Evolutionary conservation across 768 basidiomycete genomes (phyloP).

Genomic region (Crucibulum laeve): DNA sequence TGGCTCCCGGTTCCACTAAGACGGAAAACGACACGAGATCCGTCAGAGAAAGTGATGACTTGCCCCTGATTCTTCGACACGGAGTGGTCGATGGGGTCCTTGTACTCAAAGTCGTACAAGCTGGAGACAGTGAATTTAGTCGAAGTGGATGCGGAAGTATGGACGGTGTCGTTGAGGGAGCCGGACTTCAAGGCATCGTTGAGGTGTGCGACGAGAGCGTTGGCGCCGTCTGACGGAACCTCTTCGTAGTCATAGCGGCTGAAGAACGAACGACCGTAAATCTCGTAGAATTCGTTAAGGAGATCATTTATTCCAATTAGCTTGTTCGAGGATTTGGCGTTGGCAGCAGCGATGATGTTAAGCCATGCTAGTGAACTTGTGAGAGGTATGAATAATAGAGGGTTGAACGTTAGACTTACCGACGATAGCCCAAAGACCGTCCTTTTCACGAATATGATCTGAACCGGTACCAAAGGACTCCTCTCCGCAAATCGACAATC

Average conservation of each 20-base stretch:
- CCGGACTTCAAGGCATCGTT: conserved; percentile 63
- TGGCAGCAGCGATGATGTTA: conserved; percentile 91
- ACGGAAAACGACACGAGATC: conserved; percentile 92
- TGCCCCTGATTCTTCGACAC: conserved; percentile 96
- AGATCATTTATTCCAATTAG: conserved; percentile 90
- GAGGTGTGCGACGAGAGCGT: conserved; percentile 77
- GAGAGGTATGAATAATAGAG: not conserved
- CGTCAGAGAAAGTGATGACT: conserved; percentile 87
- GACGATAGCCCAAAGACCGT: conserved; percentile 95
- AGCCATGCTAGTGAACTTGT: conserved; percentile 71
- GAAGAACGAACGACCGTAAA: conserved; percentile 97
- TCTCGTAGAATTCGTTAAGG: conserved; percentile 80
- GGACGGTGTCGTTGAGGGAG: conserved; percentile 63
- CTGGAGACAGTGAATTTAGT: conserved; percentile 74
- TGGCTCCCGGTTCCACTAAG: conserved; percentile 94
- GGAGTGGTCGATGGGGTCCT: conserved; percentile 95
- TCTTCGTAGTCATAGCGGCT: conserved; percentile 99
- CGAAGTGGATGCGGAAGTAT: conserved; percentile 62
- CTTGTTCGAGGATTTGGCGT: conserved; percentile 68
- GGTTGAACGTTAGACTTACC: conserved; percentile 43
- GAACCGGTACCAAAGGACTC: conserved; percentile 99
- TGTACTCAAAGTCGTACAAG: conserved; percentile 91
- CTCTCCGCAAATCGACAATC: conserved; percentile 97
- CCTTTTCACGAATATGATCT: conserved; percentile 99
- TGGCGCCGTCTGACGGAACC: conserved; percentile 86